Evolutionary conservation across 1,139 yeast genomes (phyloP), one percentile per base, ranked within the genome.

Genomic region (Wickerhamomyces sp.): DNA sequence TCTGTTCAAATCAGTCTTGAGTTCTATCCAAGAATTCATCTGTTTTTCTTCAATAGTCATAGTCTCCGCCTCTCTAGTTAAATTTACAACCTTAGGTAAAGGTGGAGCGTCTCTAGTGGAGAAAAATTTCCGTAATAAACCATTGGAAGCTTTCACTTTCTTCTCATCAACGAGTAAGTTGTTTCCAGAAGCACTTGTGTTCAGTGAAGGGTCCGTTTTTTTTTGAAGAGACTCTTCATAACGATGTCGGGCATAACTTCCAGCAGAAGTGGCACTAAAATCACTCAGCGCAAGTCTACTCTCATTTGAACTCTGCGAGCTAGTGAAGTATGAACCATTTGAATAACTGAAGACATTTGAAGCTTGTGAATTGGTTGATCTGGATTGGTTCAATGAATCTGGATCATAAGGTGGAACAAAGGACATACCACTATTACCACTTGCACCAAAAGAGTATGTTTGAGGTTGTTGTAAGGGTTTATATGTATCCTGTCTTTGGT

Each of bases 211-310:
- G 4, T 36, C 34, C 6, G 46, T 49, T 10, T 37, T 45, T 25
- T 41, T 45, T 29, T 54, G 54, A 29, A 57, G 41, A 35, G 62
- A 66, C 46, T 65, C 66, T 41, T 77, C 77, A 54, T 63, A 66
- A 50, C 75, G 78, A 53, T 86, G 91, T 50, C 94, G 72, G 35
- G 78, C 75, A 42, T 78, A 77, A 11, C 94, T 84, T 0, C 94
- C 95, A 3, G 95, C 95, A 49, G 93, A 82, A 0, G 95, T 85
- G 5, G 95, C 95, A 62, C 93, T 82, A 39, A 84, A 72, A 53
- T 84, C 91, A 29, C 74, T 68, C 58, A 68, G 54, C 11, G 64
- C 53, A 6, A 72, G 63, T 26, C 61, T 59, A 33, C 66, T 59
- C 23, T 58, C 55, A 26, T 56, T 36, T 1, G 55, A 51, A 27